phyloP scores from a whole-genome alignment of 257 asterid species.

The Ilex asprella region DNA sequence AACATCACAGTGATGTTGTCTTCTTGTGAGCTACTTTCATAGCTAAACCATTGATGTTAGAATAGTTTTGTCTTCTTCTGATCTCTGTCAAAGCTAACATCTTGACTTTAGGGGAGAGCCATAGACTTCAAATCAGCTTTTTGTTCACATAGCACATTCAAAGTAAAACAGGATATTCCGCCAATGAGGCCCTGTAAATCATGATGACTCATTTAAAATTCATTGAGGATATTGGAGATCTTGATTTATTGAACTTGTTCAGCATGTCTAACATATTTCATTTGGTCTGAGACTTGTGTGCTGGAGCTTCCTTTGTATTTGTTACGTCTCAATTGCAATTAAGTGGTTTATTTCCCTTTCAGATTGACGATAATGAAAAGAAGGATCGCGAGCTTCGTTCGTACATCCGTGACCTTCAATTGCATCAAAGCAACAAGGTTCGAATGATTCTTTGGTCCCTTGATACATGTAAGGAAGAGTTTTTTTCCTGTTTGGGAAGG shows the following conservation, averaged over 20 bases:
- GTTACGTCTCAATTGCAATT: conserved; percentile 1
- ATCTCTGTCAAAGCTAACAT: no score
- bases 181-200: background rate
- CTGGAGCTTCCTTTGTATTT: conserved; percentile 7
- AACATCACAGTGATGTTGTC: no score
- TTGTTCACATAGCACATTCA: background rate
- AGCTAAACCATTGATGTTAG: no score
- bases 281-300: conserved; percentile 3
- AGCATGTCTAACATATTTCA: conserved; percentile 1
- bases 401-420: conserved; percentile 53
- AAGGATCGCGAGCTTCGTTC: conserved; percentile 30
- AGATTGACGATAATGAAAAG: conserved; percentile 57
- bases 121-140: no score
- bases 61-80: no score
- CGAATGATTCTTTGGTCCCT: background rate
- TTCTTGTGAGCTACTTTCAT: no score
- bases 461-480: no score
- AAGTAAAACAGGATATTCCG: background rate
- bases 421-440: conserved; percentile 68
- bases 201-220: background rate
- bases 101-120: no score
- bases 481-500: no score
- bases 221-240: background rate
- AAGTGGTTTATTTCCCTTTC: conserved; percentile 17
- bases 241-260: background rate